phyloP scores from a whole-genome alignment of 176 grass and related monocot genomes.

The Pontederia paniculata region DNA sequence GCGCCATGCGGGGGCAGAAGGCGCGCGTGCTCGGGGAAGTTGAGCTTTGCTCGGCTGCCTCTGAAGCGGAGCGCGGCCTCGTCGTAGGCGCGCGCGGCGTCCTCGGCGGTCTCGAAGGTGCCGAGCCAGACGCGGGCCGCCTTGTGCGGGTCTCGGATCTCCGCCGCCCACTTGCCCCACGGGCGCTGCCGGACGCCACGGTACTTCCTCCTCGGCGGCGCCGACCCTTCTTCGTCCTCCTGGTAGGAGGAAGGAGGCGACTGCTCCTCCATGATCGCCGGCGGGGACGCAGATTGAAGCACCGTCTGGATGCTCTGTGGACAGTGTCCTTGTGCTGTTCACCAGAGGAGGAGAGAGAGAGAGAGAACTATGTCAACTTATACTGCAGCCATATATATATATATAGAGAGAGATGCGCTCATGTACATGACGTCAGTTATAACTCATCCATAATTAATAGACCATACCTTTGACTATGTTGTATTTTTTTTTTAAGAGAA shows the following conservation, averaged over 20 bases:
- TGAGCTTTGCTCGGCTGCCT: conserved; percentile 89
- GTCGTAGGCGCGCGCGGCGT: conserved; percentile 87
- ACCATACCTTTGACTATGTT: too few species aligned
- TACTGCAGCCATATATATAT: too few species aligned
- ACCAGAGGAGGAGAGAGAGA: background rate
- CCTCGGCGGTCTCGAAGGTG: conserved; percentile 96
- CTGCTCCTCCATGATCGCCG: conserved; percentile 37
- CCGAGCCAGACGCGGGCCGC: conserved; percentile 97
- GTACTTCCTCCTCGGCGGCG: conserved; percentile 39
- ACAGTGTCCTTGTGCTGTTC: background rate
- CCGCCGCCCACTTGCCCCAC: conserved; percentile 98
- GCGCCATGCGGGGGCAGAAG: conserved; percentile 26
- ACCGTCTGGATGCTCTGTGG: background rate
- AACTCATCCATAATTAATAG: too few species aligned
- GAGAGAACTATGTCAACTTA: background rate
- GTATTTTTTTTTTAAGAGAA: too few species aligned
- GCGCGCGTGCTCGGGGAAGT: conserved; percentile 88
- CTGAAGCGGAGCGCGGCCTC: conserved; percentile 86
- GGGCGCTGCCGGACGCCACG: conserved; percentile 93
- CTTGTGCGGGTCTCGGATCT: conserved; percentile 96
- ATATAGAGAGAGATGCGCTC: background rate
- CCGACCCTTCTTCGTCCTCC: conserved; percentile 6
- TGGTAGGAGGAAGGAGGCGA: conserved; percentile 20
- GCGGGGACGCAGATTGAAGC: background rate
- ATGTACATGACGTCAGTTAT: too few species aligned